phyloP scores from a whole-genome alignment of 2,329 filamentous ascomycete genomes.

The Alternaria arbusti region DNA sequence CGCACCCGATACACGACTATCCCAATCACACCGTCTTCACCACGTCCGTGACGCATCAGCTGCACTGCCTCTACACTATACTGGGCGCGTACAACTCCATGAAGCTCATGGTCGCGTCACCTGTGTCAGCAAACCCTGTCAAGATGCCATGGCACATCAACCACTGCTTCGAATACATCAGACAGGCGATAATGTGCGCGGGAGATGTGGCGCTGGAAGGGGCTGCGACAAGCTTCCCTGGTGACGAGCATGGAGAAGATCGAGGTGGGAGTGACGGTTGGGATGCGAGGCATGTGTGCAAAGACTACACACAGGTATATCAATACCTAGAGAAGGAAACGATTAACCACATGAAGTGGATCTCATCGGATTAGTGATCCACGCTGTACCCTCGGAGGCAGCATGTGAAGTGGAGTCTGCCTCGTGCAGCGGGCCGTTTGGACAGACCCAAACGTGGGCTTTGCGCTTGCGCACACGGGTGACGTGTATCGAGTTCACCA shows the following conservation, averaged over 20 bases:
- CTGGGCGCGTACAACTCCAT: constrained; percentile 42
- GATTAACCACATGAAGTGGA: constrained; percentile 41
- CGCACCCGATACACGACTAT: constrained; percentile 42
- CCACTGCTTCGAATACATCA: constrained; percentile 45
- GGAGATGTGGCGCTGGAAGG: constrained; percentile 44
- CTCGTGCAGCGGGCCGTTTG: background rate
- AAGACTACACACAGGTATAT: constrained; percentile 40
- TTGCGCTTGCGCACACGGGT: background rate
- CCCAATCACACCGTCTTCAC: constrained; percentile 38
- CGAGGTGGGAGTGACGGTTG: constrained; percentile 44
- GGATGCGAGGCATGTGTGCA: constrained; percentile 44
- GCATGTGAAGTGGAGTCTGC: background rate
- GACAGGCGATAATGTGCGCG: constrained; percentile 44
- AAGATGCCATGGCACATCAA: constrained; percentile 45
- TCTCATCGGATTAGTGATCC: constrained; percentile 21
- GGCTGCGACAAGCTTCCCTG: constrained; percentile 41
- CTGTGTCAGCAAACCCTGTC: constrained; percentile 18
- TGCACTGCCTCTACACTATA: constrained; percentile 44
- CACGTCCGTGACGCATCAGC: constrained; percentile 42
- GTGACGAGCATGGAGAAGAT: constrained; percentile 30
- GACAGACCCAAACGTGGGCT: background rate
- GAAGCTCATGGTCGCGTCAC: constrained; percentile 18
- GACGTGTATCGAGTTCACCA: background rate
- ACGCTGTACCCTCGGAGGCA: background rate
- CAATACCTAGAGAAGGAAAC: constrained; percentile 36